Evolutionary conservation across 176 grass and related monocot species (phyloP), one percentile per base, ranked within the genome.

Genomic region (Chloris gayana): DNA sequence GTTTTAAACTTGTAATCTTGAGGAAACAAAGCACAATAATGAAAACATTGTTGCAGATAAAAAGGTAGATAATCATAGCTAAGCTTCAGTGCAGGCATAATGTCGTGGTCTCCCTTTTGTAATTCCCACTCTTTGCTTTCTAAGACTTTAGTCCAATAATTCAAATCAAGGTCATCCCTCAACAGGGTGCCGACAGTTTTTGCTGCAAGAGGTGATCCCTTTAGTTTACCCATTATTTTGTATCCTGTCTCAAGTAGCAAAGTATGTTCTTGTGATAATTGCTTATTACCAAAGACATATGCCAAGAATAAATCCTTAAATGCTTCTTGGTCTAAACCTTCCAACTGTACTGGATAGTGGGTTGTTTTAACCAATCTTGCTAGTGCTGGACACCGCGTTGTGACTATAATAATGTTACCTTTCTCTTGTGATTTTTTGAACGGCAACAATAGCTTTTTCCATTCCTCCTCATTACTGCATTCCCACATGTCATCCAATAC

Each of bases 1-100:
- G 9, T 62, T 2, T 35, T 5, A 22, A 83, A 88, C 26, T 25
- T 5, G 3, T 70, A 75, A 30, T 79, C 69, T 47, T 80, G 35
- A 4, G 68, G 81, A 51, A 80, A 84, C 42, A 89, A 27, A 19
- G n/a, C 61, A 54, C 82, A 85, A 56, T 73, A 81, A 1, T 33
- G 18, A 70, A 80, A 85, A 25, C 87, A 89, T 25, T 75, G 61
- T 14, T 81, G 69, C 18, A 85, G 31, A 62, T 81, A 60, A 21
- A 73, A 63, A 69, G 82, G 75, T 12, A 85, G 76, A 34, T 83
- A 76, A 22, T 69, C 17, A 49, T 89, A 89, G 27, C 87, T 85
- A n/a, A 85, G 24, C 31, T 70, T 67, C 15, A 89, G 42, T 18
- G 76, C 84, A 1, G 84, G 75, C 84, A 80, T 86, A 27, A 86